Evolutionary conservation across 371 early-diverging fungal species (phyloP).

Genomic region (Ordospora colligata): DNA sequence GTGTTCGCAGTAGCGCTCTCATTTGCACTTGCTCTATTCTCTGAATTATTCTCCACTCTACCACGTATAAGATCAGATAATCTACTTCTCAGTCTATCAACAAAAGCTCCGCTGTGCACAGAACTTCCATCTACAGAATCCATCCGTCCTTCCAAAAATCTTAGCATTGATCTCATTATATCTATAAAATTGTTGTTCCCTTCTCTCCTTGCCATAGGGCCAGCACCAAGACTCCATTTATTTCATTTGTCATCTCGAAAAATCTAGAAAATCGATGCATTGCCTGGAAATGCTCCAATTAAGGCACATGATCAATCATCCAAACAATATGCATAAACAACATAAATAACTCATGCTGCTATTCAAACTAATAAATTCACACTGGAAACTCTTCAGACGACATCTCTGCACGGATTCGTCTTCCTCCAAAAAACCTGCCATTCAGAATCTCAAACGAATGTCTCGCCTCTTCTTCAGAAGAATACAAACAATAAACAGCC

Average conservation of each 20-base stretch:
- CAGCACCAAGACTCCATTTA: neutral
- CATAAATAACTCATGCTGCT: no score
- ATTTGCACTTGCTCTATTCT: neutral
- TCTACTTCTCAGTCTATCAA: neutral
- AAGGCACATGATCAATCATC: no score
- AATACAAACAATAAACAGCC: neutral
- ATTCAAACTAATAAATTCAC: neutral
- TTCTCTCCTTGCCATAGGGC: neutral
- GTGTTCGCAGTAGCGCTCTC: neutral
- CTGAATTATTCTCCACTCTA: neutral
- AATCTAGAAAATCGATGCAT: conserved; percentile 1
- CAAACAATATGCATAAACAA: no score
- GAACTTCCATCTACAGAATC: neutral
- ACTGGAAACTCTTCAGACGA: neutral
- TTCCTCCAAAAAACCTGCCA: conserved; percentile 27
- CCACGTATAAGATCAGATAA: neutral
- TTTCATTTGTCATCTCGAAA: neutral
- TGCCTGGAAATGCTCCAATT: neutral
- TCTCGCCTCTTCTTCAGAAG: neutral
- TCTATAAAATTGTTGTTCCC: conserved; percentile 2
- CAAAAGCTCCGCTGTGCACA: neutral
- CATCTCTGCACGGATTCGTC: conserved; percentile 16
- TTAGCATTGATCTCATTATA: conserved; percentile 1
- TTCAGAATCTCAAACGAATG: conserved; percentile 2
- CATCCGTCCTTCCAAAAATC: neutral